These are phyloP conservation scores for Ophiorrhiza pumila DNA, from an alignment of 257 asterid species.

Conservation along the genomic window DNA sequence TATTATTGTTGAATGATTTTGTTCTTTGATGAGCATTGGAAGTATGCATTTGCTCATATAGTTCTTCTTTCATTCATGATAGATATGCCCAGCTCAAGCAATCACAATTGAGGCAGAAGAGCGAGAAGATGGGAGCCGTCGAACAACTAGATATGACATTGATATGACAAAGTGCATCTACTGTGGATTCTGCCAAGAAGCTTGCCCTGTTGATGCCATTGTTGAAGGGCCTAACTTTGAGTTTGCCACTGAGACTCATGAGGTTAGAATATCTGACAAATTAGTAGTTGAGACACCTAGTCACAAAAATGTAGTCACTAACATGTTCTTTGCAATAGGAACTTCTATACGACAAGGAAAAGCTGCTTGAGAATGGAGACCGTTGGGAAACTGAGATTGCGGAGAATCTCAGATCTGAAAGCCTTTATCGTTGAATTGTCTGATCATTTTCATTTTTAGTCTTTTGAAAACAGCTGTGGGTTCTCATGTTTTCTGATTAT, in stretches of 20 bases:
- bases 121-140: constrained; percentile 95
- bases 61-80: constrained; percentile 2
- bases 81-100: constrained; percentile 97
- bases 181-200: constrained; percentile 98
- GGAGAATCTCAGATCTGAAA: constrained; percentile 89
- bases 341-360: constrained; percentile 94
- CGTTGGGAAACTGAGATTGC: constrained; percentile 95
- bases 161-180: constrained; percentile 97
- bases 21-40: neutral
- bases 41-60: neutral
- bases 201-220: constrained; percentile 97
- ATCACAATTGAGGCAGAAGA: constrained; percentile 95
- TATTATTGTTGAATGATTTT: constrained; percentile 2
- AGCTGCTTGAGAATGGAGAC: constrained; percentile 89
- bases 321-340: constrained; percentile 43
- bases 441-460: neutral
- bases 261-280: constrained; percentile 40
- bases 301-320: neutral
- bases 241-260: constrained; percentile 91
- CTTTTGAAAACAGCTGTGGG: neutral
- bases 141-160: constrained; percentile 95
- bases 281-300: neutral
- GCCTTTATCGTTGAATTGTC: constrained; percentile 65
- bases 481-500: neutral
- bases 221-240: constrained; percentile 98